Percentiles rank a stretch among this genome's conserved stretches.
phyloP scores from a whole-genome alignment of 139 green algal species.

The Mychonastes homosphaera region DNA sequence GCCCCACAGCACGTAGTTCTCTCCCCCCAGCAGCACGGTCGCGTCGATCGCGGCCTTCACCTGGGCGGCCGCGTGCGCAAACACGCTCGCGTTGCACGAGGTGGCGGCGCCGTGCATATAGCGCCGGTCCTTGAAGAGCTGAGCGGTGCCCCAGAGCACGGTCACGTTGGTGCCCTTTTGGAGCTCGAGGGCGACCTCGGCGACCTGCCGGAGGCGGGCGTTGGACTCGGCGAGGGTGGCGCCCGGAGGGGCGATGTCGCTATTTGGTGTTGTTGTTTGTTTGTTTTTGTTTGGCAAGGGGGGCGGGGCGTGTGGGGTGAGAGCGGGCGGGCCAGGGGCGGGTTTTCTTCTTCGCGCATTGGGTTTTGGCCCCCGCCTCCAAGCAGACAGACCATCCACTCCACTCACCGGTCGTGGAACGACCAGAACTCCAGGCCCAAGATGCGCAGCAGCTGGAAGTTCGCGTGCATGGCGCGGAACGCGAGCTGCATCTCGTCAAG shows the following conservation, averaged over 20 bases:
- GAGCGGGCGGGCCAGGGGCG: not conserved
- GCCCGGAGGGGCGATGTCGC: slow-evolving; percentile 50
- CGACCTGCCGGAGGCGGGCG: slow-evolving; percentile 24
- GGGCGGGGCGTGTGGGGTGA: not conserved
- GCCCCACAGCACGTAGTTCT: slow-evolving; percentile 68
- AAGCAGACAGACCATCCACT: not conserved
- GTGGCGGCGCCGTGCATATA: slow-evolving; percentile 63
- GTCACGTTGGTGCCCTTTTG: slow-evolving; percentile 34
- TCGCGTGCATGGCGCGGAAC: slow-evolving; percentile 43
- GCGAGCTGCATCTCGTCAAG: slow-evolving; percentile 28
- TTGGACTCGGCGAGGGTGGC: slow-evolving; percentile 33
- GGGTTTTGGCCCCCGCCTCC: not conserved
- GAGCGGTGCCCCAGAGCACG: slow-evolving; percentile 58
- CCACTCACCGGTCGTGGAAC: slow-evolving; percentile 55
- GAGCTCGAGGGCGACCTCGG: slow-evolving; percentile 26
- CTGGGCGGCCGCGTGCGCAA: slow-evolving; percentile 26
- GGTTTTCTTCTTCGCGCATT: not conserved
- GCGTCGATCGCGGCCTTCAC: slow-evolving; percentile 52
- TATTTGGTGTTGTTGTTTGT: slow-evolving; percentile 3
- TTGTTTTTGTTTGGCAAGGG: not conserved
- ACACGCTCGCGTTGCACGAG: not conserved
- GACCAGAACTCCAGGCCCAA: slow-evolving; percentile 61
- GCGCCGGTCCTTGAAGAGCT: slow-evolving; percentile 65
- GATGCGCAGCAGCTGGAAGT: slow-evolving; percentile 63
- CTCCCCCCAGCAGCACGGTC: slow-evolving; percentile 34